Base-by-base conservation (phyloP, 495 filamentous ascomycete genomes). In the Terfezia boudieri region DNA sequence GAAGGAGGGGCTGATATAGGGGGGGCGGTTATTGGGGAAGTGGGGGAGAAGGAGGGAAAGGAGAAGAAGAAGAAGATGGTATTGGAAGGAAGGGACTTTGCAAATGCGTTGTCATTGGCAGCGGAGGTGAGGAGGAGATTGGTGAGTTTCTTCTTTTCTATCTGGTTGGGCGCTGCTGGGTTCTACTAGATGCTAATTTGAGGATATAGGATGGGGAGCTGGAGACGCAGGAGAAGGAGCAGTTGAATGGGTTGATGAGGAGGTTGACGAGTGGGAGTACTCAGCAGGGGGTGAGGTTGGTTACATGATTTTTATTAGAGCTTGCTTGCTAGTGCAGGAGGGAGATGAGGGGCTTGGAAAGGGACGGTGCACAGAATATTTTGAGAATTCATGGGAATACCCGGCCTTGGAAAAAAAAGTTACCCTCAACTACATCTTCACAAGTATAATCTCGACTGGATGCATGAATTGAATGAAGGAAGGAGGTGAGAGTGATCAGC, bases 31-130 rank as follows among this genome's bases (percentile, higher is more conserved):
- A 14, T 59, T 9, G 52, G 23, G 16, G 51, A 36, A 12, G 35
- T 65, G 1, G 59, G 54, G 9, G 51, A 54, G 26, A 8, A 51
- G 1, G 36, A 20, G 12, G 17, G 12, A 7, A 26, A 56, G 48
- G 16, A 12, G 11, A 20, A 23, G 23, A 16, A 51, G 54, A 52
- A 50, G 36, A 46, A 46, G 8, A 9, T 14, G 41, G 14, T 8
- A 20, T 20, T 46, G 41, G 41, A 46, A 46, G 41, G 41, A 46
- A 55, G 56, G 17, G 61, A 64, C 37, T 49, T 57, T 16, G 61
- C 63, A 37, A 64, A 64, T 38, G 54, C 36, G 0, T 49, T 60
- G 36, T 53, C 64, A 16, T 35, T 64, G 58, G 43, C 63, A 3
- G 50, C 52, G 9, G 55, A 64, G 17, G 16, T 64, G 23, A 63